Conservation (phyloP, 1,284 basidiomycete genomes). For the Stygiomarasmius scandens region DNA sequence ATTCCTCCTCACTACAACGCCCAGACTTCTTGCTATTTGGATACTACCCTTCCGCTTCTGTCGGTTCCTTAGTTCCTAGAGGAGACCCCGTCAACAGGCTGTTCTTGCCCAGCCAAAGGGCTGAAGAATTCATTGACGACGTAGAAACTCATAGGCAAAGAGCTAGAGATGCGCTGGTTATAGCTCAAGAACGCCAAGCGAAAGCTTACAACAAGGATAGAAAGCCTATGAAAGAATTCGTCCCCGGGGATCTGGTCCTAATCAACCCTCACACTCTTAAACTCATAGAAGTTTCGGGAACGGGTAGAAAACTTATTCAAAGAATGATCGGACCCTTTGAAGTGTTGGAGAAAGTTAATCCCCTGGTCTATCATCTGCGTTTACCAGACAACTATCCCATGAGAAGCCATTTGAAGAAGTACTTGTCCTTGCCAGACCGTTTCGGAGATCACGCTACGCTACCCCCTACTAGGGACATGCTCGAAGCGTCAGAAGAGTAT, state of each 20-base stretch:
- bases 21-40: conserved; percentile 15
- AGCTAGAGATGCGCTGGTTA: not conserved
- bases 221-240: not conserved
- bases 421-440: not conserved
- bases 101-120: conserved; percentile 15
- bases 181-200: conserved; percentile 4
- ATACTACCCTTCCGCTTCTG: too few species aligned
- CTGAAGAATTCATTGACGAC: conserved; percentile 3
- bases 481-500: conserved; percentile 5
- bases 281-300: not conserved
- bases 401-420: conserved; percentile 1
- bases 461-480: conserved; percentile 3
- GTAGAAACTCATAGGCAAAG: not conserved
- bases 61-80: not conserved
- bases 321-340: conserved; percentile 2
- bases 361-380: conserved; percentile 4
- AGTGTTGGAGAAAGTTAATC: not conserved
- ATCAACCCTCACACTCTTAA: not conserved
- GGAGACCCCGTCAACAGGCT: conserved; percentile 3
- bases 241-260: not conserved
- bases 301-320: not conserved
- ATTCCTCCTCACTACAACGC: conserved; percentile 23
- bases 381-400: conserved; percentile 2
- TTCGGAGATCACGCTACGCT: conserved; percentile 2
- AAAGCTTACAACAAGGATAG: not conserved